phyloP scores from a whole-genome alignment of 805 yeast species.

The Ogataea nakhonphanomensis region DNA sequence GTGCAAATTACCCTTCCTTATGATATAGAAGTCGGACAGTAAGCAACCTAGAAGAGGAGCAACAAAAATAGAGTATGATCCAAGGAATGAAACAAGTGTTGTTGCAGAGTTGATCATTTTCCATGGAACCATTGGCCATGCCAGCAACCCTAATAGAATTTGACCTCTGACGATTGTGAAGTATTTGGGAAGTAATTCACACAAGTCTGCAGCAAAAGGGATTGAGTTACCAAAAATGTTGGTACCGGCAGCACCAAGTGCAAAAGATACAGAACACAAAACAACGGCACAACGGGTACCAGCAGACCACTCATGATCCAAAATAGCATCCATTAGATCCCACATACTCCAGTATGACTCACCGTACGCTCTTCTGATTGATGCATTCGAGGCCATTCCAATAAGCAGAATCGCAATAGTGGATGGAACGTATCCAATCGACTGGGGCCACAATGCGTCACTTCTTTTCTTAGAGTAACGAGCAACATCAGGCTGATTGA shows the following conservation, averaged over 20 bases:
- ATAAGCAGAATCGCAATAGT: constrained; percentile 16
- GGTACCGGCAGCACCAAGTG: constrained; percentile 30
- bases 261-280: constrained; percentile 18
- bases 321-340: constrained; percentile 27
- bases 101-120: constrained; percentile 20
- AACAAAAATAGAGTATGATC: constrained; percentile 23
- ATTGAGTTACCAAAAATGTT: constrained; percentile 30
- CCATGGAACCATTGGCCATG: constrained; percentile 28
- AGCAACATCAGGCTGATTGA: constrained; percentile 30
- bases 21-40: constrained; percentile 19
- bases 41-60: constrained; percentile 22
- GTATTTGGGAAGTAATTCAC: constrained; percentile 28
- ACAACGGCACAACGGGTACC: constrained; percentile 28
- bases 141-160: constrained; percentile 18
- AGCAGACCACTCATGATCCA: constrained; percentile 28
- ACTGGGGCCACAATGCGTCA: constrained; percentile 18
- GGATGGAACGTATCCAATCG: constrained; percentile 20
- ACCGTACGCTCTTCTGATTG: constrained; percentile 21
- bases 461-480: constrained; percentile 21
- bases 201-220: constrained; percentile 27
- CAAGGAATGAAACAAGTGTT: constrained; percentile 21
- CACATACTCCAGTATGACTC: constrained; percentile 30
- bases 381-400: constrained; percentile 22
- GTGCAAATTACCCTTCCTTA: constrained; percentile 22
- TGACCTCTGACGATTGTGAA: constrained; percentile 28